A percentile compares a stretch with the other conserved stretches of the same genome.
Conservation (phyloP, 345 rosid species). For the Stellera chamaejasme region DNA sequence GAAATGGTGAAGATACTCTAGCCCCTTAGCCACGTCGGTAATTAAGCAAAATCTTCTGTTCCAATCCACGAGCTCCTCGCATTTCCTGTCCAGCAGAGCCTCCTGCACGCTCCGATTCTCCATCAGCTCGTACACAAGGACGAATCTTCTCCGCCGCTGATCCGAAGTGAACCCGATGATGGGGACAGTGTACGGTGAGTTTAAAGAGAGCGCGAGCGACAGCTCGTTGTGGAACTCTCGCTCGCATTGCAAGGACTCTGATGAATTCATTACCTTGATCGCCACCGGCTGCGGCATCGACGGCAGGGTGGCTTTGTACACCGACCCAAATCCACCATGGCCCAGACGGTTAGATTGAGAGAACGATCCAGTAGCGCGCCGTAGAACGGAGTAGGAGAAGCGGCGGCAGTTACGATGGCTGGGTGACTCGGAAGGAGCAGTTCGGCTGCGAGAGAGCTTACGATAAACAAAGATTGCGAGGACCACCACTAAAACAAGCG, state of each 20-base stretch:
- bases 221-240: conserved; percentile 79
- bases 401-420: conserved; percentile 50
- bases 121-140: conserved; percentile 68
- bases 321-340: conserved; percentile 90
- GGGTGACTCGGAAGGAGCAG: conserved; percentile 74
- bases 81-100: conserved; percentile 58
- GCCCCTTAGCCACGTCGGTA: conserved; percentile 64
- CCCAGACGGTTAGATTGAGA: conserved; percentile 72
- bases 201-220: conserved; percentile 54
- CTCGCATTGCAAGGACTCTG: conserved; percentile 60
- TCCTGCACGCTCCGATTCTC: conserved; percentile 67
- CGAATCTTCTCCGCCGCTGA: conserved; percentile 38
- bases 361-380: conserved; percentile 73
- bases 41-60: conserved; percentile 34
- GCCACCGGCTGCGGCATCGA: conserved; percentile 38
- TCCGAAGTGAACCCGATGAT: conserved; percentile 63
- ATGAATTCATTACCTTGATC: conserved; percentile 56
- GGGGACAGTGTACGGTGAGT: conserved; percentile 55
- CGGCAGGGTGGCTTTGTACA: conserved; percentile 49
- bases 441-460: conserved; percentile 62
- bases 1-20: conserved; percentile 62
- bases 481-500: conserved; percentile 33
- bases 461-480: conserved; percentile 46
- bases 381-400: conserved; percentile 68
- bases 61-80: conserved; percentile 67